These are phyloP conservation scores for Penicillium sp. DNA, from an alignment of 2,329 filamentous ascomycete genomes.

Conservation along the genomic window DNA sequence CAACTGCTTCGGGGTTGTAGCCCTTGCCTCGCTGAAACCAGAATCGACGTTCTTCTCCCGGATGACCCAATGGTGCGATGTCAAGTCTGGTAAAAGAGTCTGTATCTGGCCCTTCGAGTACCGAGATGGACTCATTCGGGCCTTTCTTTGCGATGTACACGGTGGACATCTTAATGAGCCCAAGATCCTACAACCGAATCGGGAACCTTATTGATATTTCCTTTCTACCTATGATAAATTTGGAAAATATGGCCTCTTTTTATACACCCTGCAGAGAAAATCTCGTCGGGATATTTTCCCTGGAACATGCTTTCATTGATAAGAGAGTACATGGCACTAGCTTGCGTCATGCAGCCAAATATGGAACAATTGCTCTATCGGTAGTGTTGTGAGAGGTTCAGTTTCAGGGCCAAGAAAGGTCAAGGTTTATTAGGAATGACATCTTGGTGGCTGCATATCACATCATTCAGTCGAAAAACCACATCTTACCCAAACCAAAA, in stretches of 20 bases:
- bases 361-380: neutral
- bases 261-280: neutral
- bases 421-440: neutral
- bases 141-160: constrained; percentile 5
- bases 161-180: neutral
- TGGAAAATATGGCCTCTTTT: neutral
- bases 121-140: neutral
- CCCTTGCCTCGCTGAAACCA: constrained; percentile 29
- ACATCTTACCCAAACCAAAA: neutral
- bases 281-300: neutral
- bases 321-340: neutral
- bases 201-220: too few species aligned
- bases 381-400: neutral
- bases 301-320: neutral
- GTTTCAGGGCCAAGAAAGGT: neutral
- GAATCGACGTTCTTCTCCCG: constrained; percentile 24
- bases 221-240: neutral
- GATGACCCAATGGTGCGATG: constrained; percentile 14
- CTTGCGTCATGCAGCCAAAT: constrained; percentile 11
- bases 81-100: constrained; percentile 5
- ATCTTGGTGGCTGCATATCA: constrained; percentile 8
- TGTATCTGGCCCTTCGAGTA: neutral
- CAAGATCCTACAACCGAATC: neutral
- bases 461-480: neutral
- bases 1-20: constrained; percentile 30